Evolutionary conservation across 129 eudicot species (phyloP), one percentile per base, ranked within the genome.

Genomic region (Pseudognaphalium luteoalbum): DNA sequence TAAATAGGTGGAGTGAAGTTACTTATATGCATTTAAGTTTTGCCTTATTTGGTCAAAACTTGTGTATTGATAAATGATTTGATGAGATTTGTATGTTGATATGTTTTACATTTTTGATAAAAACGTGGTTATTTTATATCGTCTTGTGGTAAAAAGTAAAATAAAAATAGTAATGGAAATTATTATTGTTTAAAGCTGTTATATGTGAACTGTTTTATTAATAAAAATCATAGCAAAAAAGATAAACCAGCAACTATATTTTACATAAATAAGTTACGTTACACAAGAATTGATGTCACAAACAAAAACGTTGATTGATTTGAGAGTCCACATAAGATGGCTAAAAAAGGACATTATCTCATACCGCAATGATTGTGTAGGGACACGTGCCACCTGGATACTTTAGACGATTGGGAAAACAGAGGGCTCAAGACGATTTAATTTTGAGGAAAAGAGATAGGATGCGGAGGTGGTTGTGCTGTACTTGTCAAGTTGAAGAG

Each of bases 381-480:
- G 88, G 81, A 74, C 87, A 81, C 80, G 80, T 85, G 16, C 96
- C 87, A 21, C 86, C 89, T 66, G 87, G 92, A 77, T 71, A 84
- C 85, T 83, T 92, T 93, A 73, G 76, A 66, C 88, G 78, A 32
- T 72, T 88, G 88, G 86, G 86, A 75, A 81, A 79, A 76, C 78
- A 51, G 62, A 85, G 88, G 71, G 83, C 90, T 75, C 77, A 85
- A 66, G 91, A 85, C 85, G 83, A 87, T 83, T 76, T 83, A 83
- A 75, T 80, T 76, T 77, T 88, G 86, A 85, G 85, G 73, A 88
- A 83, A 86, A 88, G 83, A 81, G 81, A 82, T 81, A 88, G 91
- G 86, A 91, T 88, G 97, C 91, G 92, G 44, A 88, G 89, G 88
- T 91, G 97, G 97, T 60, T 91, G 80, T 91, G 97, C 74, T 91